Conservation (phyloP, 306 rosid species). For the Sesbania bispinosa region DNA sequence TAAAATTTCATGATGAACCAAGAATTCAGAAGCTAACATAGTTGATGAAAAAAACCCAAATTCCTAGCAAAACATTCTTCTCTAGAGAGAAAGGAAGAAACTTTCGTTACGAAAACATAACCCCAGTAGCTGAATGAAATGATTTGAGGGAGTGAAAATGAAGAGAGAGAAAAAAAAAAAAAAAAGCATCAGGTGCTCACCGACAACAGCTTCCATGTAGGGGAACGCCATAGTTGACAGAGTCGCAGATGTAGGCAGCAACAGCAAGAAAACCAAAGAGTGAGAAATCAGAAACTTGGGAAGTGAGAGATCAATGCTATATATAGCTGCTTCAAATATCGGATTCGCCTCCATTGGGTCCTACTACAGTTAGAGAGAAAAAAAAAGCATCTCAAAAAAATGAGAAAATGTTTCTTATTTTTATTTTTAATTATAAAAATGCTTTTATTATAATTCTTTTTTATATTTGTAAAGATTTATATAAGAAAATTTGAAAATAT, state of each 20-base stretch:
- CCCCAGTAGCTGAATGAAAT: conserved; percentile 18
- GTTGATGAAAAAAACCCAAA: conserved; percentile 12
- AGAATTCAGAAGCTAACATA: not conserved
- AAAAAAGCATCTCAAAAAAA: too few relatives aligned
- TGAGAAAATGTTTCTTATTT: too few relatives aligned
- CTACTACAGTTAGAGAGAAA: too few relatives aligned
- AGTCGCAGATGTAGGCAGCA: not conserved
- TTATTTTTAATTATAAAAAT: too few relatives aligned
- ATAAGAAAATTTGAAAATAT: too few relatives aligned
- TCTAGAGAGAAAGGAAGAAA: not conserved
- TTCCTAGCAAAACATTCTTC: not conserved
- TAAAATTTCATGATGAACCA: conserved; percentile 11
- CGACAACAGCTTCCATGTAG: conserved; percentile 90
- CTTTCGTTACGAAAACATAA: not conserved
- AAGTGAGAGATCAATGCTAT: too few relatives aligned
- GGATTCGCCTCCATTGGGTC: too few relatives aligned
- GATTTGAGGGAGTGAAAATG: not conserved
- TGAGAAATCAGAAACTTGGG: not conserved
- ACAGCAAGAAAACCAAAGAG: not conserved
- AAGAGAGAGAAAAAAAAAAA: not conserved
- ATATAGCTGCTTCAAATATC: too few relatives aligned
- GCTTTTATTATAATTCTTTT: too few relatives aligned
- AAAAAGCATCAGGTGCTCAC: conserved; percentile 35
- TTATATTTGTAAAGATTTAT: too few relatives aligned
- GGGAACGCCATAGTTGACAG: conserved; percentile 72